A percentile compares a stretch with the other conserved stretches of the same genome.
These are phyloP conservation scores for Neonectria ditissima DNA, from an alignment of 2,329 filamentous ascomycete species.

Conservation along the genomic window DNA sequence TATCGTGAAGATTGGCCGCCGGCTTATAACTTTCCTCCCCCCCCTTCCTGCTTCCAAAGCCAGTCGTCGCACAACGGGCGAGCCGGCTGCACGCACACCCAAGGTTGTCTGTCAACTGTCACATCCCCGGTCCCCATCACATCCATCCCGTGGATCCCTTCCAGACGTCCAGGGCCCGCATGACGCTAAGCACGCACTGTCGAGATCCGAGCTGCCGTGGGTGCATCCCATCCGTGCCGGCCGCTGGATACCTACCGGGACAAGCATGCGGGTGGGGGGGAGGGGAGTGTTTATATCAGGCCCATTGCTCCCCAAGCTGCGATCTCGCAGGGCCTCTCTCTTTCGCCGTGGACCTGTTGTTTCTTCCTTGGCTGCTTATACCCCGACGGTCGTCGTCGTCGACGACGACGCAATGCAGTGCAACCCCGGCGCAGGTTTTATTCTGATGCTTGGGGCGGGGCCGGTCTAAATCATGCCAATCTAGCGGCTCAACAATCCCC, in stretches of 20 bases:
- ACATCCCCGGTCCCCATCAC: conserved; percentile 26
- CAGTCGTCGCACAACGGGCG: background rate
- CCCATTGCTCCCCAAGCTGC: background rate
- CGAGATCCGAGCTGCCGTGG: conserved; percentile 21
- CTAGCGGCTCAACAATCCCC: conserved; percentile 18
- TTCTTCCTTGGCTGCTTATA: background rate
- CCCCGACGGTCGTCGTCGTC: conserved; percentile 3
- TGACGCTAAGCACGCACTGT: conserved; percentile 18
- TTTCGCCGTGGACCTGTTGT: no score
- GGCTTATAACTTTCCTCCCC: conserved; percentile 3
- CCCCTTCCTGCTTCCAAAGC: background rate
- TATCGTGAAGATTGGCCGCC: background rate
- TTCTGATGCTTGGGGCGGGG: conserved; percentile 24
- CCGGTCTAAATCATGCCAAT: background rate
- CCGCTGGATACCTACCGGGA: conserved; percentile 2
- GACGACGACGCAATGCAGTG: background rate
- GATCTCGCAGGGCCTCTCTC: background rate
- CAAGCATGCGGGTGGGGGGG: conserved; percentile 9
- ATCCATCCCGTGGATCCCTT: conserved; percentile 30
- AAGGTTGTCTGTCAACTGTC: background rate
- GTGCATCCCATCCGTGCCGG: background rate
- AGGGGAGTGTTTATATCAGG: conserved; percentile 11
- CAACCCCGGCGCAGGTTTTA: conserved; percentile 6
- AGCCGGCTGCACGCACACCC: conserved; percentile 15
- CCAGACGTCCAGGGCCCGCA: conserved; percentile 20